Base-by-base conservation (phyloP, 139 green algal genomes). In the Edaphochlamys debaryana region DNA sequence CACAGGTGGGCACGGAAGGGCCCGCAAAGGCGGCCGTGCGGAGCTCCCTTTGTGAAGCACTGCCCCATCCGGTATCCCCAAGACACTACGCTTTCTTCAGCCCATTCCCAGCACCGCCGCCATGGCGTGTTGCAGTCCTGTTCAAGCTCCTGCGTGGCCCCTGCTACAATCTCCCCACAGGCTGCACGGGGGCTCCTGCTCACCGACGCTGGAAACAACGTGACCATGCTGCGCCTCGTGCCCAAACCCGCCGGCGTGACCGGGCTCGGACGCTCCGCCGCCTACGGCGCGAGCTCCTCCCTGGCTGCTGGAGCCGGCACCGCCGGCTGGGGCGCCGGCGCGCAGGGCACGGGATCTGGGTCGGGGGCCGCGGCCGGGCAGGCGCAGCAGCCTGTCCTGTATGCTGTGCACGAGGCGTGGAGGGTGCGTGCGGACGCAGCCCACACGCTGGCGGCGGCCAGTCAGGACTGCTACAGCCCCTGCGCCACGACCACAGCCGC, bases 361-460 rank as follows among this genome's bases (percentile, higher is more conserved):
- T n/a, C n/a, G n/a, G 32, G 15, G 25, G 56, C 20, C n/a, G 56
- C 40, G 2, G 13, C 22, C 1, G 66, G 62, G 15, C 2, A 68
- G 37, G 67, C 32, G 41, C 79, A 66, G 68, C 68, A 25, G 42
- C 25, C 38, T 25, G 63, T 79, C n/a, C 27, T 37, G 29, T 78
- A 64, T 11, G 70, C 45, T 23, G 63, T 88, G 25, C 42, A 41
- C 1, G 71, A 88, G 77, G 74, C 87, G 27, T 92, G 86, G 86
- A 56, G 67, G 0, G 82, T 78, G 20, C 89, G 70, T 32, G 69
- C 84, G 5, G 89, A 88, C 30, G 50, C 79, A 29, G 17, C 80
- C 3, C 89, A 93, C 66, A 72, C 52, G 1, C 70, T 93, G 11
- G 70, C 91, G 32, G 84, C 90, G 17, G 90, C 92, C 3, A 91